These are phyloP conservation scores for Cylindrotheca fusiformis DNA, from an alignment of 108 stramenopile genomes.

Conservation along the genomic window DNA sequence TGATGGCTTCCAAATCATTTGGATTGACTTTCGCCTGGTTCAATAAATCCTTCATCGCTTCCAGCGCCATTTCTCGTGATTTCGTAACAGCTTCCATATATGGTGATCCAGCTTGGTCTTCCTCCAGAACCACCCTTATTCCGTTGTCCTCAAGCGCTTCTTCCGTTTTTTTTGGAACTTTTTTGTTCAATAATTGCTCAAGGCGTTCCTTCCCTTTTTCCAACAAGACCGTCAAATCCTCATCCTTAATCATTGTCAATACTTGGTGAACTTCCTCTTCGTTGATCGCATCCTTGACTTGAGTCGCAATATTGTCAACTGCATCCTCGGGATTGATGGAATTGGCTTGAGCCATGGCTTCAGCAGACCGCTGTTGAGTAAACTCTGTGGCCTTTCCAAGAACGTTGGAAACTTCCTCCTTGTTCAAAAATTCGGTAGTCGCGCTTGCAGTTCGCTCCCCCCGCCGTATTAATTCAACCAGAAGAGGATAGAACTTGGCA, in stretches of 20 bases:
- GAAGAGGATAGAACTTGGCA: conserved; percentile 77
- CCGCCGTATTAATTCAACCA: conserved; percentile 57
- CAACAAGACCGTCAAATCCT: conserved; percentile 71
- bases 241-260: conserved; percentile 75
- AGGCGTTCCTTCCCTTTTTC: conserved; percentile 61
- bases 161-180: conserved; percentile 58
- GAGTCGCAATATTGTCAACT: conserved; percentile 6
- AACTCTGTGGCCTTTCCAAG: conserved; percentile 20
- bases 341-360: conserved; percentile 15
- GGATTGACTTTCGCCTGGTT: conserved; percentile 23
- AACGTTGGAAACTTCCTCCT: conserved; percentile 23
- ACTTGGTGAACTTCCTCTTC: conserved; percentile 61
- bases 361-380: conserved; percentile 11
- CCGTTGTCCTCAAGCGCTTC: conserved; percentile 56
- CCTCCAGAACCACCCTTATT: conserved; percentile 45
- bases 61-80: conserved; percentile 66
- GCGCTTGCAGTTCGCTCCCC: conserved; percentile 42
- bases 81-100: conserved; percentile 32
- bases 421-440: conserved; percentile 30
- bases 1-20: conserved; percentile 27
- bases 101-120: conserved; percentile 6
- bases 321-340: neutral
- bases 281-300: conserved; percentile 27
- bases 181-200: conserved; percentile 58
- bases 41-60: conserved; percentile 45